phyloP scores from a whole-genome alignment of 352 stramenopile species.

The Paralagenidium karlingii region DNA sequence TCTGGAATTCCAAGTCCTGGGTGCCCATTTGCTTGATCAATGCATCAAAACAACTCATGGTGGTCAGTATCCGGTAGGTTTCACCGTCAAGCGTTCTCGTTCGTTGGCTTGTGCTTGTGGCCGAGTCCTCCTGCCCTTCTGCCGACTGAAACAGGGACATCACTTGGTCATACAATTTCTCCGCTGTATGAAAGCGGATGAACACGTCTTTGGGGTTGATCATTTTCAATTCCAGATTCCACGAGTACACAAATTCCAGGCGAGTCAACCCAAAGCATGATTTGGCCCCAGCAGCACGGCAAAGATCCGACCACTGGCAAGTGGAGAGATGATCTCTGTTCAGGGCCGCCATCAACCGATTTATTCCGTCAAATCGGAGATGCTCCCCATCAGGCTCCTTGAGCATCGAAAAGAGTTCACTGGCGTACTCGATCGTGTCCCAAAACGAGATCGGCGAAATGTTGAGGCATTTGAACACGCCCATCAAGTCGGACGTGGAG shows the following conservation, averaged over 20 bases:
- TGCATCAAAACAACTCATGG: conserved; percentile 13
- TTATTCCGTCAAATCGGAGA: no score
- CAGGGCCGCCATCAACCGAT: no score
- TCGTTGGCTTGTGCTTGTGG: no score
- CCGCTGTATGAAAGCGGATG: conserved; percentile 27
- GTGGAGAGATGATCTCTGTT: no score
- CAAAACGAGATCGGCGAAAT: conserved; percentile 25
- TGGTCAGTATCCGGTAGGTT: conserved; percentile 18
- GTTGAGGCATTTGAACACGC: conserved; percentile 32
- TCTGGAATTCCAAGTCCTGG: conserved; percentile 9
- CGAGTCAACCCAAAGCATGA: conserved; percentile 18
- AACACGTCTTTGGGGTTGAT: conserved; percentile 29
- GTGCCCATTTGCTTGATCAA: conserved; percentile 13
- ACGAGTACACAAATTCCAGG: conserved; percentile 38
- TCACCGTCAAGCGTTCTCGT: no score
- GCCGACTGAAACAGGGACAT: conserved; percentile 25
- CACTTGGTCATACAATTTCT: conserved; percentile 28
- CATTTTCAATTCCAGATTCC: conserved; percentile 22
- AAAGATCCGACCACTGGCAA: no score
- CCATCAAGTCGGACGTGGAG: conserved; percentile 20
- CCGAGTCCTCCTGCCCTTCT: conserved; percentile 9
- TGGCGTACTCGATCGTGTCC: conserved; percentile 46
- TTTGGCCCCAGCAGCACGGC: conserved; percentile 18
- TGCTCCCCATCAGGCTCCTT: conserved; percentile 10
- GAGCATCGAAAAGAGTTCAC: conserved; percentile 31